Conservation (phyloP, 1,284 basidiomycete species). For the Cystobasidiaceae sp. region DNA sequence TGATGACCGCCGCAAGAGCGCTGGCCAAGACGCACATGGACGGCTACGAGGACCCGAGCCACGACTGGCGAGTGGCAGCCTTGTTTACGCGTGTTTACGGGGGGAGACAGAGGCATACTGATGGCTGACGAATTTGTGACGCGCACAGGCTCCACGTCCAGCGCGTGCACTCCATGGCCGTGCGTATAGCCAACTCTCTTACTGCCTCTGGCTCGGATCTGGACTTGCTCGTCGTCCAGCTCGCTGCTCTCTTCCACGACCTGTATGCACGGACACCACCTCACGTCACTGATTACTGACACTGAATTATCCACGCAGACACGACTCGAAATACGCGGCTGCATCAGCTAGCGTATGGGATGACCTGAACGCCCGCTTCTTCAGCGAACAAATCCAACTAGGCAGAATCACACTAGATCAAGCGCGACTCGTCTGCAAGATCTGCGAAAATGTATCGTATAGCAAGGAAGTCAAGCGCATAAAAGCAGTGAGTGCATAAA, state of each 20-base stretch:
- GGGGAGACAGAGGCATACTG: neutral
- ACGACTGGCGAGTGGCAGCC: slow-evolving; percentile 1
- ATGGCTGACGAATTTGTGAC: neutral
- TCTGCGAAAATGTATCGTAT: slow-evolving; percentile 81
- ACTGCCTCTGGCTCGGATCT: neutral
- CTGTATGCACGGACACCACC: slow-evolving; percentile 48
- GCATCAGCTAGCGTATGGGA: slow-evolving; percentile 58
- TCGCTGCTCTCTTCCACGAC: slow-evolving; percentile 78
- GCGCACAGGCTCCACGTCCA: slow-evolving; percentile 17
- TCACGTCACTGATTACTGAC: neutral
- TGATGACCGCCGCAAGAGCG: slow-evolving; percentile 8
- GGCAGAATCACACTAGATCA: neutral
- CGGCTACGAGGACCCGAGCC: slow-evolving; percentile 20
- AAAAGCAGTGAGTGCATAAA: neutral
- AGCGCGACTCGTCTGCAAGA: slow-evolving; percentile 47
- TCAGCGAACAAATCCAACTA: slow-evolving; percentile 49
- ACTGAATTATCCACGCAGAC: neutral
- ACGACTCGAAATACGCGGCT: slow-evolving; percentile 75
- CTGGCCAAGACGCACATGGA: slow-evolving; percentile 18
- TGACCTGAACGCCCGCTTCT: slow-evolving; percentile 62
- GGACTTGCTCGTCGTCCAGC: slow-evolving; percentile 24
- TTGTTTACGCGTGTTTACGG: neutral
- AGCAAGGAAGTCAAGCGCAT: slow-evolving; percentile 66
- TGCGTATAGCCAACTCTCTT: neutral
- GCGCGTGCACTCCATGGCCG: slow-evolving; percentile 1